A percentile compares a stretch with the other conserved stretches of the same genome.
Conservation (phyloP, 176 grass and related monocot species). For the Cymbopogon citratus region DNA sequence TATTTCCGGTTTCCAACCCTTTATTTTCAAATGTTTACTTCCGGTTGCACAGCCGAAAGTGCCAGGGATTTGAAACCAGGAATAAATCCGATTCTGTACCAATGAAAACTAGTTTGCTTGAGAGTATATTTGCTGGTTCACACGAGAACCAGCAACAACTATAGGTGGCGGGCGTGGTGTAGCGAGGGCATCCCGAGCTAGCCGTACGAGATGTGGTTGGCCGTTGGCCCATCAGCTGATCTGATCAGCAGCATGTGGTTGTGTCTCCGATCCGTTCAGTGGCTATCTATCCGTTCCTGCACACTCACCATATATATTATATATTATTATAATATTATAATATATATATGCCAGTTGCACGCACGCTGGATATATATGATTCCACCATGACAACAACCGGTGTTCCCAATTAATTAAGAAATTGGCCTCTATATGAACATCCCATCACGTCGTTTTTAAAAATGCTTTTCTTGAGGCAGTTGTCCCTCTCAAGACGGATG, state of each 20-base stretch:
- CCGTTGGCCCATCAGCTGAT: slow-evolving; percentile 12
- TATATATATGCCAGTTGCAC: no score
- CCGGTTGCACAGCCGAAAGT: no score
- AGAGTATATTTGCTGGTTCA: no score
- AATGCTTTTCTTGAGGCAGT: slow-evolving; percentile 5
- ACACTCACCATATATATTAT: no score
- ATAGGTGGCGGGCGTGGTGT: neutral
- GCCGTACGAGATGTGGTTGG: neutral
- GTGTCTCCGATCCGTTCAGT: neutral
- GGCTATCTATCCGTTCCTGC: neutral
- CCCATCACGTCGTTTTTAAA: neutral
- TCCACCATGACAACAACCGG: slow-evolving; percentile 5
- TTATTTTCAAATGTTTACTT: no score
- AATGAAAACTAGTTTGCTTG: no score
- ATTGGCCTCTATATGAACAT: neutral
- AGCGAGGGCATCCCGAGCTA: neutral
- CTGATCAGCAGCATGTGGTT: neutral
- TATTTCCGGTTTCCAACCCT: no score
- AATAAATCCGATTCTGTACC: no score
- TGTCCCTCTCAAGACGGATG: neutral
- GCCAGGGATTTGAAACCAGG: no score
- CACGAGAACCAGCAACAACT: no score
- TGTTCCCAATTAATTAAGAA: neutral
- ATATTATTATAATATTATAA: no score
- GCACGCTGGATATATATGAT: neutral